Conservation (phyloP, 2,329 filamentous ascomycete genomes). For the Bipolaris sorokiniana region DNA sequence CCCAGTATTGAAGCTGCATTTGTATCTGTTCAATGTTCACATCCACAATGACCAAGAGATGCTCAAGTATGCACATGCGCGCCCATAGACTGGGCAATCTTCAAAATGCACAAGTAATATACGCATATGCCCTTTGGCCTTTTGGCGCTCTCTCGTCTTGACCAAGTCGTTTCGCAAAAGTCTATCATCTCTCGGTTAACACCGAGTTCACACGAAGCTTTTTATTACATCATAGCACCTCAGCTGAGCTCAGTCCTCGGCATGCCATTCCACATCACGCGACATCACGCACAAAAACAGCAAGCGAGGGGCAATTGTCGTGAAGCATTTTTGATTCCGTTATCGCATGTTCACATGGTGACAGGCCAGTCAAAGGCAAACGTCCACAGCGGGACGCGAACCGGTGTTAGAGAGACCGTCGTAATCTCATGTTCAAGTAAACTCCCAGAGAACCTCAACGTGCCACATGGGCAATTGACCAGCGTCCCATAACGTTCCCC, state of each 20-base stretch:
- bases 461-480: constrained; percentile 37
- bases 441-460: constrained; percentile 44
- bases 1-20: too few relatives aligned
- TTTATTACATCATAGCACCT: constrained; percentile 1
- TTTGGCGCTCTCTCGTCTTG: too few relatives aligned
- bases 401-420: constrained; percentile 49
- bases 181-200: neutral
- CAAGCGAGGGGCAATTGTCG: constrained; percentile 31
- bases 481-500: constrained; percentile 38
- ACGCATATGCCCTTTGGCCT: too few relatives aligned
- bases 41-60: too few relatives aligned
- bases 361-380: constrained; percentile 47
- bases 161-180: neutral
- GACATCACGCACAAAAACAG: constrained; percentile 19
- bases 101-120: too few relatives aligned
- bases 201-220: neutral
- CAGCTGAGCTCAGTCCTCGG: neutral
- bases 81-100: too few relatives aligned
- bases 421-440: constrained; percentile 40
- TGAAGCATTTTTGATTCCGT: constrained; percentile 48
- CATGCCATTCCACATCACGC: neutral
- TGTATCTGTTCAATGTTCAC: too few relatives aligned
- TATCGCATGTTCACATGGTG: constrained; percentile 46
- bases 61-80: too few relatives aligned
- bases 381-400: constrained; percentile 29